phyloP scores from a whole-genome alignment of 257 asterid genomes.

The Solanum neorickii region DNA sequence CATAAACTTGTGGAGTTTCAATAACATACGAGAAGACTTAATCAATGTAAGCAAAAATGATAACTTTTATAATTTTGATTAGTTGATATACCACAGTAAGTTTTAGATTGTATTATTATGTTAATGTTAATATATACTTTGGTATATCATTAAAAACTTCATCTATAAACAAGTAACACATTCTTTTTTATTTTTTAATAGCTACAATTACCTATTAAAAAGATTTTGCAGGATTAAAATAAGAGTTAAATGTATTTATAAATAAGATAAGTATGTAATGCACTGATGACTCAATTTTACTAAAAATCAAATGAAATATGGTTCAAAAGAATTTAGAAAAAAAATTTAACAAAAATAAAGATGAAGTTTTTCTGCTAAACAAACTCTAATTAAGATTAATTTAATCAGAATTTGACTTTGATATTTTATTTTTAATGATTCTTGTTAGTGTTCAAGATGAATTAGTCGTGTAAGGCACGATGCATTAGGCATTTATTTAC shows the following conservation, averaged over 20 bases:
- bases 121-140: background rate
- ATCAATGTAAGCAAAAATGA: background rate
- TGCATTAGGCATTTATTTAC: background rate
- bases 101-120: background rate
- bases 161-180: background rate
- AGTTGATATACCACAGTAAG: background rate
- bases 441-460: background rate
- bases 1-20: background rate
- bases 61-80: too few species aligned
- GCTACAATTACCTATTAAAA: background rate
- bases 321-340: background rate
- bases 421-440: background rate
- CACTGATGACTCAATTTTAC: background rate
- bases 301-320: background rate
- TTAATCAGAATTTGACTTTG: background rate
- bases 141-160: background rate
- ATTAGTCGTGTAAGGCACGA: background rate
- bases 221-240: background rate
- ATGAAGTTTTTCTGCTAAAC: background rate
- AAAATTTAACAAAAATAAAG: background rate
- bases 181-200: background rate
- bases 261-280: background rate
- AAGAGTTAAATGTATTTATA: background rate
- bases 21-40: too few species aligned
- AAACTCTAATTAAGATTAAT: background rate